Base-by-base conservation (phyloP, 129 eudicot species). In the Lactuca saligna region DNA sequence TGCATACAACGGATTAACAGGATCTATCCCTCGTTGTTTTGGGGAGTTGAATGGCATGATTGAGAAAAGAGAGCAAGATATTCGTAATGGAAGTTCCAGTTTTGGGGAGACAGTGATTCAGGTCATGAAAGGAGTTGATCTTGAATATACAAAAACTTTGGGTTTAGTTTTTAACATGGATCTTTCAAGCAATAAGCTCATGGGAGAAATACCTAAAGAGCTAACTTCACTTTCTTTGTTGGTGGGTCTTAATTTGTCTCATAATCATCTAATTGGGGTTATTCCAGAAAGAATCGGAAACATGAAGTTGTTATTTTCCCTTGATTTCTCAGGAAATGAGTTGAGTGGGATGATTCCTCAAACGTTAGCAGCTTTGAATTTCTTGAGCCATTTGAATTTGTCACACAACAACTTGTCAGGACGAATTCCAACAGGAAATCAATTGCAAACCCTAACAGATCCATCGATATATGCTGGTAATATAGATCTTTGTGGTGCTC, bases 401-500 rank as follows among this genome's bases (percentile, higher is more conserved):
- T 71, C 76, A 7, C 15, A n/a, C 17, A 72, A 72, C 62, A 72
- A 72, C 51, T 34, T 71, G 5, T 59, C 51, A 1, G 69, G 77
- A 12, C 15, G 41, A 48, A 72, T 72, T 61, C 77, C 69, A 72
- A 49, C 77, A 5, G 77, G 58, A 53, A 60, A 71, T 6, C 76
- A 71, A 33, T 65, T 74, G 51, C 58, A 44, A 38, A 74, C 79
- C 25, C 56, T 74, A 14, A 32, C 32, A 6, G 78, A 73, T 58
- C 66, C 79, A 9, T 72, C 77, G 15, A 61, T 72, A 16, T 72
- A 60, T 16, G n/a, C 17, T n/a, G 69, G 69, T 50, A 72, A 72
- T 53, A 65, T 7, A 33, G n/a, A 37, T 49, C 77, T 61, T 14
- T 72, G 77, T 61, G 77, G 72, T 12, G 54, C 17, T n/a, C 79